phyloP scores from a whole-genome alignment of 768 basidiomycete species.

The Gelatoporia subvermispora region DNA sequence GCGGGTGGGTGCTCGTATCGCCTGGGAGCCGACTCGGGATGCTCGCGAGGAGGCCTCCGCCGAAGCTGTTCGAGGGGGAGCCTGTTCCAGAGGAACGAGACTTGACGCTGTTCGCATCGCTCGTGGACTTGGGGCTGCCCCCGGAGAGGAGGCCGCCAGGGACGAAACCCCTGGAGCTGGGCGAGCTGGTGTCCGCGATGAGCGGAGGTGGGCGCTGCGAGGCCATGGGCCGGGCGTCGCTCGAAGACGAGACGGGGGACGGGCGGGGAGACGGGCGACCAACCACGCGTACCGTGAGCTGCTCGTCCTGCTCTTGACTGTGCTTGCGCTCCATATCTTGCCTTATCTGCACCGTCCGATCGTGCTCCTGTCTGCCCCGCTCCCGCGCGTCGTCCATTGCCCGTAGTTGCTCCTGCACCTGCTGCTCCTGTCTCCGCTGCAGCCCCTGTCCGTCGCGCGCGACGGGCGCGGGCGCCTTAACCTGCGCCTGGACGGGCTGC shows the following conservation, averaged over 20 bases:
- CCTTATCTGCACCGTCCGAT: background rate
- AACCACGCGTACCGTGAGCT: background rate
- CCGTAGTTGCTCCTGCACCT: background rate
- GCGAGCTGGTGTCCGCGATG: constrained; percentile 9
- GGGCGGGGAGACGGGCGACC: constrained; percentile 2
- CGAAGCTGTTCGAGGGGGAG: background rate
- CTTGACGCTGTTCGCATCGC: background rate
- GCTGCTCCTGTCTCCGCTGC: no score
- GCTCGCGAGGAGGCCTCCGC: background rate
- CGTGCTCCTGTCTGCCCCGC: no score
- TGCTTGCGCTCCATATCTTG: background rate
- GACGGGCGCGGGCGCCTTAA: background rate
- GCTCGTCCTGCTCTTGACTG: background rate
- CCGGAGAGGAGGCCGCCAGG: constrained; percentile 14
- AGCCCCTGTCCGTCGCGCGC: no score
- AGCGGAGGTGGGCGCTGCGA: constrained; percentile 7
- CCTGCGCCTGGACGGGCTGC: constrained; percentile 3
- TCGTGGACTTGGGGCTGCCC: background rate
- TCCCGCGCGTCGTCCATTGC: no score
- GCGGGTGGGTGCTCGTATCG: background rate
- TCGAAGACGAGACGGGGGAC: background rate
- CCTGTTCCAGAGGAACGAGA: background rate
- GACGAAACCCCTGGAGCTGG: constrained; percentile 19
- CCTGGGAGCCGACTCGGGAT: background rate
- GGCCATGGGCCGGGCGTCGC: no score